phyloP scores from a whole-genome alignment of 106 monocot species.

The Dendrobium nobile region DNA sequence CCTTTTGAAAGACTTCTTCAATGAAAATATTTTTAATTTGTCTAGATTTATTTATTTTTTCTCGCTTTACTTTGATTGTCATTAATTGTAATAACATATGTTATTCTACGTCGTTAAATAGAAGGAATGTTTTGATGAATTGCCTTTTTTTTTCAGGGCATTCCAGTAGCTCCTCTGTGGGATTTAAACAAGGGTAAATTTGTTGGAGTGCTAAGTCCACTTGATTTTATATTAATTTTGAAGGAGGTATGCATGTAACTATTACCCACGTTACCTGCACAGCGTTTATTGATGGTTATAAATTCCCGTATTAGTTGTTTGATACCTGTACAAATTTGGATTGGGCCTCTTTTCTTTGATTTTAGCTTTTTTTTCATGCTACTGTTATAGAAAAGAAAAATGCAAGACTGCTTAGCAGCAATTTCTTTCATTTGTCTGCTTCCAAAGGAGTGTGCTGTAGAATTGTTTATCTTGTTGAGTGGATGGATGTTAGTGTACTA shows the following conservation, averaged over 20 bases:
- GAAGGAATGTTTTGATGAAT: neutral
- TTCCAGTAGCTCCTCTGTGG: slow-evolving; percentile 89
- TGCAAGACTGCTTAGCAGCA: neutral
- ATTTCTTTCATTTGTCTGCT: neutral
- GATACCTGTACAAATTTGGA: neutral
- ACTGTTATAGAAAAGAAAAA: neutral
- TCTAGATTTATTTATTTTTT: neutral
- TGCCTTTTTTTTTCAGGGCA: slow-evolving; percentile 49
- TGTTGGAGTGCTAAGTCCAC: slow-evolving; percentile 78
- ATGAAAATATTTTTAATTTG: neutral
- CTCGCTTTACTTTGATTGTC: neutral
- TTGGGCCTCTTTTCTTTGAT: neutral
- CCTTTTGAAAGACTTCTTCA: neutral
- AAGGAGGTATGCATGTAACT: slow-evolving; percentile 49
- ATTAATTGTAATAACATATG: neutral
- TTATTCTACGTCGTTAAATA: neutral
- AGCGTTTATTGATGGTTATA: neutral
- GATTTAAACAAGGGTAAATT: slow-evolving; percentile 64
- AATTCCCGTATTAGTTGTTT: neutral
- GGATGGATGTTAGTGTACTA: neutral
- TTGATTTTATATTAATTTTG: slow-evolving; percentile 93
- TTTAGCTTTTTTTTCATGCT: neutral
- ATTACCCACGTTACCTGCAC: neutral
- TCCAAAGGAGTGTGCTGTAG: neutral
- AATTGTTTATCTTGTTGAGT: neutral